phyloP scores from a whole-genome alignment of 148 eudicot genomes.

The Vaccinium myrtillus region DNA sequence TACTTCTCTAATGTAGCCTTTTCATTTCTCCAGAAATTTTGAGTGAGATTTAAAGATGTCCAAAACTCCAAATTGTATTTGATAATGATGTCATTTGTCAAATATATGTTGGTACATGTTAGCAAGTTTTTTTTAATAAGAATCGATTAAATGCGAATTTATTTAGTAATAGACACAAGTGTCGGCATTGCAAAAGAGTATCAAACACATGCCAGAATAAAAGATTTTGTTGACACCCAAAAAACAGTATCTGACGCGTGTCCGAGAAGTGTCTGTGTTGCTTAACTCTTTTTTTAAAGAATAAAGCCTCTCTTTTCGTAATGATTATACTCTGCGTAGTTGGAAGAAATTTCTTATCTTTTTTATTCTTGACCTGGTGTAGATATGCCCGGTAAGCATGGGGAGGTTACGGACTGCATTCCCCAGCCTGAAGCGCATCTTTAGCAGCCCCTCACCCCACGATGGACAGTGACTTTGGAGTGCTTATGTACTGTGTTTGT shows the following conservation, averaged over 20 bases:
- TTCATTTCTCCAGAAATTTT: background rate
- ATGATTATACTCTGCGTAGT: background rate
- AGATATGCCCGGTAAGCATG: slow-evolving; percentile 60
- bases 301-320: background rate
- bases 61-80: background rate
- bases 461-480: slow-evolving; percentile 19
- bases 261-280: background rate
- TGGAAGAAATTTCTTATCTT: background rate
- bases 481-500: background rate
- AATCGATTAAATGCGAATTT: background rate
- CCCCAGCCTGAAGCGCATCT: slow-evolving; percentile 83
- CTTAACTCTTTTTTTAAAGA: background rate
- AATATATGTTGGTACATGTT: background rate
- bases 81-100: background rate
- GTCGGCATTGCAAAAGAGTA: background rate
- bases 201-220: background rate
- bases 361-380: slow-evolving; percentile 7
- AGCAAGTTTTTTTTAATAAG: background rate
- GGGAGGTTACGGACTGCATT: slow-evolving; percentile 55
- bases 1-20: background rate
- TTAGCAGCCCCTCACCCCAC: slow-evolving; percentile 54
- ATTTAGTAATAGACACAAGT: background rate
- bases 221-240: background rate
- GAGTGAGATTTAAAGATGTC: background rate
- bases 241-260: background rate